phyloP scores from a whole-genome alignment of 2,329 filamentous ascomycete genomes.

The Claviceps fusiformis region DNA sequence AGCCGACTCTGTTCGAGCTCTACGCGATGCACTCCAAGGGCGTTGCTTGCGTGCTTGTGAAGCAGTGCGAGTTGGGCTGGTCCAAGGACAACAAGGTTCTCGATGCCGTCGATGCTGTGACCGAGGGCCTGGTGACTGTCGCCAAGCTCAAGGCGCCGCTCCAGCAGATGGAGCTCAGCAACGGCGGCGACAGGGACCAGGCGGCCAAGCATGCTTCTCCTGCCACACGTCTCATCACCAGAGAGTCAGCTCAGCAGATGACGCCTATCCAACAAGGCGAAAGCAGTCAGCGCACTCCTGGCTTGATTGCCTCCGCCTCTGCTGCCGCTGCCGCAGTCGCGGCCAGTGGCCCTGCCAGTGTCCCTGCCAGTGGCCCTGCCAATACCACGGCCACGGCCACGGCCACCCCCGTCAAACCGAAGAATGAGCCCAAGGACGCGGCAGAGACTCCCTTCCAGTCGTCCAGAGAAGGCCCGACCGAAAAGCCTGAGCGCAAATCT shows the following conservation, averaged over 20 bases:
- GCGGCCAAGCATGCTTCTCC: conserved; percentile 21
- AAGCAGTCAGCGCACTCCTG: conserved; percentile 19
- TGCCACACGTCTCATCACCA: conserved; percentile 20
- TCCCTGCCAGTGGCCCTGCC: too few relatives aligned
- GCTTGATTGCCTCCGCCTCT: conserved; percentile 1
- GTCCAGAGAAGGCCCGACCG: conserved; percentile 26
- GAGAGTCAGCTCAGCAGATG: conserved; percentile 14
- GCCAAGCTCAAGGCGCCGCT: conserved; percentile 49
- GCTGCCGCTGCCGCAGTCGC: neutral
- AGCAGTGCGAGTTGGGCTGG: conserved; percentile 85
- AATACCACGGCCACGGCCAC: neutral
- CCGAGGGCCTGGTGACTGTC: conserved; percentile 61
- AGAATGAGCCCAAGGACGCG: conserved; percentile 28
- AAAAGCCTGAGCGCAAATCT: conserved; percentile 48
- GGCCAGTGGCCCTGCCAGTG: too few relatives aligned
- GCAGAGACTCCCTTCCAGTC: conserved; percentile 28
- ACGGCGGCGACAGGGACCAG: conserved; percentile 23
- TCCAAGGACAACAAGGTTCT: conserved; percentile 80
- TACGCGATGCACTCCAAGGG: conserved; percentile 97
- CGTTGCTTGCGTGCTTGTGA: conserved; percentile 78
- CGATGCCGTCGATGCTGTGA: conserved; percentile 60
- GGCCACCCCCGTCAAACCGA: conserved; percentile 23
- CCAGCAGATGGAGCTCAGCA: conserved; percentile 23
- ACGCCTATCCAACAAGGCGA: conserved; percentile 7
- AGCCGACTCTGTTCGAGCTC: conserved; percentile 76